Evolutionary conservation across 2,329 filamentous ascomycete genomes (phyloP).

Genomic region (Aspergillus hiratsukae): DNA sequence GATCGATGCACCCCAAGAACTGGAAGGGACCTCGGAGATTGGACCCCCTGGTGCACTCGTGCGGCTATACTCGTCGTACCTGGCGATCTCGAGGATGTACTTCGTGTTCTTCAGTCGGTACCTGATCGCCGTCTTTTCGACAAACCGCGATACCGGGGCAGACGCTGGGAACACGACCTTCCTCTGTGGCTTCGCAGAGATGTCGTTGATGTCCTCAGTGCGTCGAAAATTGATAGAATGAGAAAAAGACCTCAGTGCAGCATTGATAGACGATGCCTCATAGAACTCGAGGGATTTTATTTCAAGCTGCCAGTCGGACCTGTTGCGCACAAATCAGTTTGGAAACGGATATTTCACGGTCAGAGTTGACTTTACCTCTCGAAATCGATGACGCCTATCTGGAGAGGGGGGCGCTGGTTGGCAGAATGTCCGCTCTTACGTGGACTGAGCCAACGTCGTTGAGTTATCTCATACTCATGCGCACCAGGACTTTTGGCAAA

Average conservation of each 20-base stretch:
- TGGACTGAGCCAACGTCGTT: slow-evolving; percentile 33
- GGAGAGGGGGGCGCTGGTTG: slow-evolving; percentile 26
- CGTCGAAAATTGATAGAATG: slow-evolving; percentile 24
- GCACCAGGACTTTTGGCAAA: slow-evolving; percentile 27
- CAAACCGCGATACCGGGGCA: slow-evolving; percentile 26
- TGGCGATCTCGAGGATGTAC: slow-evolving; percentile 41
- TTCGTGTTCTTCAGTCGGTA: slow-evolving; percentile 37
- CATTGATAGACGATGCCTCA: slow-evolving; percentile 21
- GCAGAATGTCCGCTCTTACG: slow-evolving; percentile 15
- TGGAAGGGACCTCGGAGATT: slow-evolving; percentile 22
- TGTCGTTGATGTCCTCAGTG: slow-evolving; percentile 14
- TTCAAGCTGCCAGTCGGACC: slow-evolving; percentile 40
- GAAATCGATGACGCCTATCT: slow-evolving; percentile 36
- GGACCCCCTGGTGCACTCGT: slow-evolving; percentile 4
- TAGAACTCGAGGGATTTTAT: slow-evolving; percentile 38
- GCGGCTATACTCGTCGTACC: slow-evolving; percentile 37
- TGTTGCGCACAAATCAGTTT: slow-evolving; percentile 13
- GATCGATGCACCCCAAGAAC: slow-evolving; percentile 36
- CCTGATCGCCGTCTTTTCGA: slow-evolving; percentile 38
- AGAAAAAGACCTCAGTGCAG: slow-evolving; percentile 26
- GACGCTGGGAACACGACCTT: slow-evolving; percentile 27
- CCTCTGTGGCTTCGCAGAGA: slow-evolving; percentile 22
- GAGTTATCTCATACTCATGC: slow-evolving; percentile 30
- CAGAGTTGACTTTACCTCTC: slow-evolving; percentile 22
- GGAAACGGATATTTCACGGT: background rate